These are phyloP conservation scores for Pseudogymnoascus sp. DNA, from an alignment of 2,329 filamentous ascomycete species.

Conservation along the genomic window DNA sequence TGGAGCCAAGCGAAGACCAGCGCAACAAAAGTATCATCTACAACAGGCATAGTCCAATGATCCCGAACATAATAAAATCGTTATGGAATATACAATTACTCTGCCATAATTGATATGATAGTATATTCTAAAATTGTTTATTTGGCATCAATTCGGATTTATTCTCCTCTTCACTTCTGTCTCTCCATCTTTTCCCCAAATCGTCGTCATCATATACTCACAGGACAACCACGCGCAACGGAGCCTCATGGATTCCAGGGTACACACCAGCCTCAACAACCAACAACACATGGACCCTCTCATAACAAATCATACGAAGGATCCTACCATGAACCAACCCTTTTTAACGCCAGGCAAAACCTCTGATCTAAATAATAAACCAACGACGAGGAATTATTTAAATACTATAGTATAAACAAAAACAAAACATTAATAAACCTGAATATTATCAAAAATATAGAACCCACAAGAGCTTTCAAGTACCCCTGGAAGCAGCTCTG, in stretches of 20 bases:
- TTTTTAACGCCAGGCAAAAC: not conserved
- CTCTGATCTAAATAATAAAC: not conserved
- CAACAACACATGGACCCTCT: not conserved
- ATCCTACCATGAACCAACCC: not conserved
- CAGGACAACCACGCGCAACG: not conserved
- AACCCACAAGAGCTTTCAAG: no score
- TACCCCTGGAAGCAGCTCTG: not conserved
- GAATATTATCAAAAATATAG: no score
- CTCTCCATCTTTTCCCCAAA: not conserved
- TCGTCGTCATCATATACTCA: not conserved
- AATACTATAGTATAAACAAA: not conserved
- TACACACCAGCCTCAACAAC: conserved; percentile 3
- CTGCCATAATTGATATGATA: not conserved
- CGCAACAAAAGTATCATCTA: conserved; percentile 9
- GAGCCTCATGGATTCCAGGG: not conserved
- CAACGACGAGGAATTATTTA: not conserved
- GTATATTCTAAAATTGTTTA: not conserved
- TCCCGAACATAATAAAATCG: not conserved
- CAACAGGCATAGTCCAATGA: conserved; percentile 3
- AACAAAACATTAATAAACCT: not conserved
- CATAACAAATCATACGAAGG: not conserved
- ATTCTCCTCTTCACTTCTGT: not conserved
- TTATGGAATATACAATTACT: not conserved
- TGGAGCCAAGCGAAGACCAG: conserved; percentile 6
- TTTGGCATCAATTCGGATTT: not conserved